phyloP scores from a whole-genome alignment of 2,329 filamentous ascomycete species.

The Fusarium guadeloupense region DNA sequence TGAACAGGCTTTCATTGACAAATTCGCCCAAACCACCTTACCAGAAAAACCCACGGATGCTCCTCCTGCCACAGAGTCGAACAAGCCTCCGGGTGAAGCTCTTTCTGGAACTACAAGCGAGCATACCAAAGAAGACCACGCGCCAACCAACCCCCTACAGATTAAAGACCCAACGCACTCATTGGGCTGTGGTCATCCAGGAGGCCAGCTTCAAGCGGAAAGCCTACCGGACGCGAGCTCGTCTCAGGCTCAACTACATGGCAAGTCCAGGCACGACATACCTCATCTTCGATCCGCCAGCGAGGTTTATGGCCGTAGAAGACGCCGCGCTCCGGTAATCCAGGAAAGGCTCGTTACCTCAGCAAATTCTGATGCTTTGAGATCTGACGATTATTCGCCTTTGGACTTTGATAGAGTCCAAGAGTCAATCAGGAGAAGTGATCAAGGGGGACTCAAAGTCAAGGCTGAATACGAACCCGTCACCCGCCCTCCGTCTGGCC shows the following conservation, averaged over 20 bases:
- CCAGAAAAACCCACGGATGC: neutral
- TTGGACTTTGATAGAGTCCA: neutral
- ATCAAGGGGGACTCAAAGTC: neutral
- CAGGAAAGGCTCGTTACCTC: neutral
- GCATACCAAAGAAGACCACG: neutral
- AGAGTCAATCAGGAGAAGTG: neutral
- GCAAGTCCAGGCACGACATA: constrained; percentile 9
- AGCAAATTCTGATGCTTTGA: neutral
- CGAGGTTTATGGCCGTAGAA: constrained; percentile 45
- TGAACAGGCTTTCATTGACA: constrained; percentile 24
- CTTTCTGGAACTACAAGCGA: neutral
- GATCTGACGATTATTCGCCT: neutral
- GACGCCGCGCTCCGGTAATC: neutral
- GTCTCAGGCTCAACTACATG: neutral
- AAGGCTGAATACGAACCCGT: neutral
- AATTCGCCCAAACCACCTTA: neutral
- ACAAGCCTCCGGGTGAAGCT: neutral
- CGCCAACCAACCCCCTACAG: neutral
- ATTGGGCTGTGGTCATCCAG: neutral
- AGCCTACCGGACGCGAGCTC: neutral
- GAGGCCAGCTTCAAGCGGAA: neutral
- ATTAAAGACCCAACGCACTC: neutral
- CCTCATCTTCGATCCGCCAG: constrained; percentile 43
- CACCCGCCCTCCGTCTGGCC: neutral
- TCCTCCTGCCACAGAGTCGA: neutral